These are phyloP conservation scores for Pseudocercospora macadamiae DNA, from an alignment of 2,329 filamentous ascomycete genomes.

Conservation along the genomic window DNA sequence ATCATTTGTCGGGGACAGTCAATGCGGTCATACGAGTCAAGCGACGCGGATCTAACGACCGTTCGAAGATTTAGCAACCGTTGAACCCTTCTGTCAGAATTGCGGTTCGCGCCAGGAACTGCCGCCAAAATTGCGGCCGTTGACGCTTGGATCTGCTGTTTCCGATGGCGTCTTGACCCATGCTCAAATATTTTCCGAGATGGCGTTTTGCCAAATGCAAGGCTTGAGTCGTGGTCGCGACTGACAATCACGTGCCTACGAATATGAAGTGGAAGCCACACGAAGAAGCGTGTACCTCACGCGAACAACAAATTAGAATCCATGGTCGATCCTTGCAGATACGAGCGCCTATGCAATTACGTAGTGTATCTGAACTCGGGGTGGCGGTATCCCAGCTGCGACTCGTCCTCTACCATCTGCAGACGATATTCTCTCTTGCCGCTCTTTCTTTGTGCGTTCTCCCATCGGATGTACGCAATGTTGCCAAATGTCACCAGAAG, in stretches of 20 bases:
- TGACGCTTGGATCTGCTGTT: conserved; percentile 6
- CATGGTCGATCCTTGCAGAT: too few species aligned
- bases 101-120: neutral
- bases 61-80: neutral
- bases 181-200: neutral
- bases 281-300: neutral
- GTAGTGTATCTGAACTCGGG: conserved; percentile 45
- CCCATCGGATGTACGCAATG: conserved; percentile 46
- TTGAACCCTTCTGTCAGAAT: neutral
- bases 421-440: conserved; percentile 46
- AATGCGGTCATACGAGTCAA: neutral
- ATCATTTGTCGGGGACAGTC: too few species aligned
- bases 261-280: neutral
- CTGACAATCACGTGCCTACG: neutral
- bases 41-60: conserved; percentile 1
- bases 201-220: neutral
- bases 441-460: conserved; percentile 43
- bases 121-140: conserved; percentile 1
- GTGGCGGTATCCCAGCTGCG: conserved; percentile 45
- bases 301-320: too few species aligned
- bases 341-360: conserved; percentile 5
- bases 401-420: conserved; percentile 32
- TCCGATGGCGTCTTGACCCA: neutral
- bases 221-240: neutral
- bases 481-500: conserved; percentile 38